phyloP scores from a whole-genome alignment of 306 rosid genomes.

The Chamaecrista fasciculata region DNA sequence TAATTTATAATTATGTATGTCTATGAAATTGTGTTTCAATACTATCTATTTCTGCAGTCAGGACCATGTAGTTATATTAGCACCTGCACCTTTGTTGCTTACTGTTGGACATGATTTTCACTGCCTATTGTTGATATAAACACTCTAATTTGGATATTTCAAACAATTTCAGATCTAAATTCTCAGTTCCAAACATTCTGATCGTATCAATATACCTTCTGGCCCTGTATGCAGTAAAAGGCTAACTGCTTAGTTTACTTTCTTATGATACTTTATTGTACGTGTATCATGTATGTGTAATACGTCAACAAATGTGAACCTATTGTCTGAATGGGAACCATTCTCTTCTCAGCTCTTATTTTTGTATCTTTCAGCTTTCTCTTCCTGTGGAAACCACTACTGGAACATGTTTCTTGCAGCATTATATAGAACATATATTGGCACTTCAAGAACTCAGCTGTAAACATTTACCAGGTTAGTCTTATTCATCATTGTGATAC shows the following conservation, averaged over 20 bases:
- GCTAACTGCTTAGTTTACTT: neutral
- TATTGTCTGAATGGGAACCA: neutral
- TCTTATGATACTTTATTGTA: neutral
- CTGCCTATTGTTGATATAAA: constrained; percentile 2
- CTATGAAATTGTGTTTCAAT: neutral
- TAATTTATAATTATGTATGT: neutral
- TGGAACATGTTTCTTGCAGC: constrained; percentile 68
- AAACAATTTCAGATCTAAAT: neutral
- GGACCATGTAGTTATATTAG: constrained; percentile 13
- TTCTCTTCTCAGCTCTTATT: constrained; percentile 13
- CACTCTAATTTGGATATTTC: constrained; percentile 12
- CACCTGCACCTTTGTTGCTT: constrained; percentile 1
- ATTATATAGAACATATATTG: constrained; percentile 73
- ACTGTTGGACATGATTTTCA: neutral
- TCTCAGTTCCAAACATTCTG: neutral
- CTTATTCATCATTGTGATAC: neutral
- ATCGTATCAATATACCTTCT: neutral
- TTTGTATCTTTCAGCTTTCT: constrained; percentile 67
- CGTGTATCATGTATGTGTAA: constrained; percentile 6
- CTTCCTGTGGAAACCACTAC: constrained; percentile 89
- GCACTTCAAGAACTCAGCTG: constrained; percentile 87
- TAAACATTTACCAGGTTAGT: constrained; percentile 52
- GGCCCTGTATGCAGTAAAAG: neutral
- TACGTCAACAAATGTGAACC: neutral
- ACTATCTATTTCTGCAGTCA: neutral